Evolutionary conservation across 371 early-diverging fungal species (phyloP).

Genomic region (Circinella minor): DNA sequence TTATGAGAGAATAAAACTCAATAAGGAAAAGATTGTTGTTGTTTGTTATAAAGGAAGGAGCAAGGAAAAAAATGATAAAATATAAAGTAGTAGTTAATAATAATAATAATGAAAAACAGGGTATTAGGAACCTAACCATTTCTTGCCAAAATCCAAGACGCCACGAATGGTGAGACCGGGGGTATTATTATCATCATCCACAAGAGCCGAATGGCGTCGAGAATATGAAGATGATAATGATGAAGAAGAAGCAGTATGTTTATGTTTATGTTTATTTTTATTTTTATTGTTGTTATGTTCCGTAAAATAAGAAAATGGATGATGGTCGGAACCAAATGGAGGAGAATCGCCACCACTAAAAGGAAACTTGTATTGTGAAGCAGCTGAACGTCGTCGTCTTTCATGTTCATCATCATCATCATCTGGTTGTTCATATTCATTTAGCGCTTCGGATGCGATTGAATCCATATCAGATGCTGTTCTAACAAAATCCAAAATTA

Average conservation of each 20-base stretch:
- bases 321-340: constrained; percentile 44
- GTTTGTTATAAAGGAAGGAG: no score
- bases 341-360: constrained; percentile 25
- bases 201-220: not conserved
- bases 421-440: constrained; percentile 34
- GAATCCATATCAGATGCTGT: constrained; percentile 31
- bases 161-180: constrained; percentile 24
- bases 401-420: constrained; percentile 1
- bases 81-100: not conserved
- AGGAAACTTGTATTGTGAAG: constrained; percentile 24
- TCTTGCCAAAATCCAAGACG: constrained; percentile 34
- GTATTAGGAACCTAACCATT: constrained; percentile 24
- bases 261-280: not conserved
- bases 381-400: constrained; percentile 30
- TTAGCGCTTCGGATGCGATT: constrained; percentile 42
- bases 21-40: no score
- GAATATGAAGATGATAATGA: constrained; percentile 2
- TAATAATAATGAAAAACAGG: not conserved
- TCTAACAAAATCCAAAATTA: not conserved
- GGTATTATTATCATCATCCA: constrained; percentile 13
- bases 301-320: constrained; percentile 44
- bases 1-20: no score
- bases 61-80: no score
- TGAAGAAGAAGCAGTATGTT: constrained; percentile 4
- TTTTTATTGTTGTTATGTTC: constrained; percentile 6